Base-by-base conservation (phyloP, 2,329 filamentous ascomycete genomes). In the Chaetomium olivaceum region DNA sequence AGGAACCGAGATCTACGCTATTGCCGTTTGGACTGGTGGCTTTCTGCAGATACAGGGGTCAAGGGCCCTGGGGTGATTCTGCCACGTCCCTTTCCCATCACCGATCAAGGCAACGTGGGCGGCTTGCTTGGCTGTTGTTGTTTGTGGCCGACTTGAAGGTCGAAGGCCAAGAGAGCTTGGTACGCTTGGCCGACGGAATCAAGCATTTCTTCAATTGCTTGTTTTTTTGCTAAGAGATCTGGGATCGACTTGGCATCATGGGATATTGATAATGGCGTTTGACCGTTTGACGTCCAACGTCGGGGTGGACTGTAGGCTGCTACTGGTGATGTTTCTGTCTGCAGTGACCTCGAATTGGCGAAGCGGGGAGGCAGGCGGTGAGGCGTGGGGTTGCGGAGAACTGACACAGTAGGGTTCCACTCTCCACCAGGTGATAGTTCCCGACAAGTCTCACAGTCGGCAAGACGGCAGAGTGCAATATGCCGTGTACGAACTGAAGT, bases 1-100 rank as follows among this genome's bases (percentile, higher is more conserved):
- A 29, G 51, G 56, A 33, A 33, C 43, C 54, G 33, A 50, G 63
- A 62, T 62, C 63, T 58, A 54, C 54, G 59, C 46, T 16, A 33
- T 46, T 36, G n/a, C 51, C 31, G 36, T 48, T 50, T 46, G 60
- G 51, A 23, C 16, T 27, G 19, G 33, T 19, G 27, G 39, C 25
- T 51, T 51, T 43, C 39, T 48, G 46, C 21, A 23, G 8, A 21
- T 23, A 4, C 46, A 23, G 21, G n/a, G 46, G 7, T 48, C 46
- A 7, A 23, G 46, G 43, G 6, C n/a, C 8, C 8, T n/a, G 43
- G n/a, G 46, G n/a, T 8, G 16, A 54, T 54, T 54, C 51, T 54
- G 51, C 51, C 51, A 16, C 11, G 25, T 25, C 51, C 19, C 23
- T 54, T 25, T 29, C 23, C 29, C 51, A 54, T 9, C 51, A 31